Conservation (phyloP, 2,329 filamentous ascomycete species). For the Trichoderma arundinaceum region DNA sequence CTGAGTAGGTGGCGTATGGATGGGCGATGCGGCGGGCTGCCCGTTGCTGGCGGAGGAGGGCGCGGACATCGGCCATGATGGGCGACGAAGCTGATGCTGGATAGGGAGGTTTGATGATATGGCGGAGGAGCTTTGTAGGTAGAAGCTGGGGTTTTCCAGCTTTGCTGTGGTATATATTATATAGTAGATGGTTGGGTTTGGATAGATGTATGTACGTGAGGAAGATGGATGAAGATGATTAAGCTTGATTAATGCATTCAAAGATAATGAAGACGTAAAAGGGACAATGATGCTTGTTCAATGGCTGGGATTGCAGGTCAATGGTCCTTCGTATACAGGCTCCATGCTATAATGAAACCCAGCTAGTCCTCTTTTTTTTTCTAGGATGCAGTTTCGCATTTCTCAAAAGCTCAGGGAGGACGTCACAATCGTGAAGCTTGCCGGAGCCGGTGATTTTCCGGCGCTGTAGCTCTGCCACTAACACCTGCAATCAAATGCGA, state of each 20-base stretch:
- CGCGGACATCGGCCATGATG: conserved; percentile 77
- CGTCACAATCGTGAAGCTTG: conserved; percentile 28
- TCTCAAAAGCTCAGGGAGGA: conserved; percentile 9
- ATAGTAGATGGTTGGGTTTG: too few relatives aligned
- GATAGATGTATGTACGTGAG: too few relatives aligned
- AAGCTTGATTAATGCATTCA: background rate
- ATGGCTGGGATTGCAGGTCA: conserved; percentile 6
- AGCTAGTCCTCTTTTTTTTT: conserved; percentile 6
- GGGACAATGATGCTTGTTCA: background rate
- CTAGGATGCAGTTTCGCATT: background rate
- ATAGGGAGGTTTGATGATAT: background rate
- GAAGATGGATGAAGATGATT: background rate
- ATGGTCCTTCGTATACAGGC: background rate
- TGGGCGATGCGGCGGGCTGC: conserved; percentile 74
- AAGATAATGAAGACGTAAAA: background rate
- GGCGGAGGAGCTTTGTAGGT: background rate
- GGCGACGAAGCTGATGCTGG: background rate
- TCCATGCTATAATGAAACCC: background rate
- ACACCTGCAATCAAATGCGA: conserved; percentile 7
- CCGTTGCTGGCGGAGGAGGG: conserved; percentile 78
- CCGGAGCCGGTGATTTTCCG: conserved; percentile 42
- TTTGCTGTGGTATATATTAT: too few relatives aligned
- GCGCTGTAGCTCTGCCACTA: conserved; percentile 33
- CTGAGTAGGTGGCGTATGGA: conserved; percentile 70
- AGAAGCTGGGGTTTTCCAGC: background rate